Evolutionary conservation across 1,284 basidiomycete genomes (phyloP).

Genomic region (Tilletia setariae): DNA sequence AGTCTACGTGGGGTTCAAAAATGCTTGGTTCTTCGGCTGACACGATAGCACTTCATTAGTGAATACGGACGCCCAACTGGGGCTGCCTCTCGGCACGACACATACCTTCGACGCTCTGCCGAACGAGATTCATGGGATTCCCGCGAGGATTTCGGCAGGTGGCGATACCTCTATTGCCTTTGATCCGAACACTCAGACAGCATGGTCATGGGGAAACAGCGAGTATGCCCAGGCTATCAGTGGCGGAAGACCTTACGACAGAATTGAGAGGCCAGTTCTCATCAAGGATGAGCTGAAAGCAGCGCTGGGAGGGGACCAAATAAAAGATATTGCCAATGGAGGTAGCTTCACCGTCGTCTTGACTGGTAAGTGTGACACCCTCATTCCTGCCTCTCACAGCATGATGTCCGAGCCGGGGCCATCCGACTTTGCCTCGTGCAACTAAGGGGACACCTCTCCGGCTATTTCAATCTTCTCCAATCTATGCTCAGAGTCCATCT

Average conservation of each 20-base stretch:
- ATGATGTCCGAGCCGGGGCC: constrained; percentile 17
- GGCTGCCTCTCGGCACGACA: not conserved
- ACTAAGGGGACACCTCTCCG: too few species aligned
- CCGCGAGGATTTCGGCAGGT: constrained; percentile 14
- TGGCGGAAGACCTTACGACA: not conserved
- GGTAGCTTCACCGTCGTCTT: constrained; percentile 17
- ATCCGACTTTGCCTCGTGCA: not conserved
- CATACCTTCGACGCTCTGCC: not conserved
- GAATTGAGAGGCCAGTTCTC: not conserved
- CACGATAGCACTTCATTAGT: not conserved
- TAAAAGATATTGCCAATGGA: constrained; percentile 16
- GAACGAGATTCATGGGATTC: not conserved
- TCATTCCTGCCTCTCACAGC: not conserved
- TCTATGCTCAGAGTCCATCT: not conserved
- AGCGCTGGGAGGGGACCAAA: not conserved
- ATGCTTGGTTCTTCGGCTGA: not conserved
- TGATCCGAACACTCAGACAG: not conserved
- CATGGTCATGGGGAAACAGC: constrained; percentile 18
- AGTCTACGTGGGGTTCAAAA: not conserved
- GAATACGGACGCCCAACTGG: constrained; percentile 13
- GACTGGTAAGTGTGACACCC: constrained; percentile 11
- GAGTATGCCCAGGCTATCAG: constrained; percentile 16
- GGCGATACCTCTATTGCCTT: constrained; percentile 19
- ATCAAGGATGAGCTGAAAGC: not conserved
- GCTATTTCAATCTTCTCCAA: too few species aligned